Evolutionary conservation across 23 red algal genomes (phyloP).

Genomic region (Pyropia haitanensis): DNA sequence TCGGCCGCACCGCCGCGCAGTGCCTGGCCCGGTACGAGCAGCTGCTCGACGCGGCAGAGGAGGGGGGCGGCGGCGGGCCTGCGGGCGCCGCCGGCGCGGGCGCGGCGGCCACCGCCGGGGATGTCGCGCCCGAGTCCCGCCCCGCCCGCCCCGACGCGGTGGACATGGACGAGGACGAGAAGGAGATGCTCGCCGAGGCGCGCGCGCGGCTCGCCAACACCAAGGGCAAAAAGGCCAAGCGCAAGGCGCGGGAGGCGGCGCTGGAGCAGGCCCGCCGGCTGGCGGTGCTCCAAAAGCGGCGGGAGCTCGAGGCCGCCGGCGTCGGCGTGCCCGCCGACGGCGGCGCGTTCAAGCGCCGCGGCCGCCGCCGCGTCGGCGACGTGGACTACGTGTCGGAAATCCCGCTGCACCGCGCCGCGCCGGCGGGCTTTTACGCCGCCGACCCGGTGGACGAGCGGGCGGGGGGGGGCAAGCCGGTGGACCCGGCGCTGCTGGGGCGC

Average conservation of each 20-base stretch:
- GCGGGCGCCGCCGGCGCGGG: slow-evolving; percentile 5
- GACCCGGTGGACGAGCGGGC: slow-evolving; percentile 6
- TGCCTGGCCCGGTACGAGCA: slow-evolving; percentile 80
- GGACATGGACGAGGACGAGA: slow-evolving; percentile 92
- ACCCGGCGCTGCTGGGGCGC: too few species aligned
- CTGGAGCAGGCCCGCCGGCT: slow-evolving; percentile 61
- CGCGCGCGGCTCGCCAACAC: slow-evolving; percentile 84
- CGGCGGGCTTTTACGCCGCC: slow-evolving; percentile 45
- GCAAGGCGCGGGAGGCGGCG: slow-evolving; percentile 77
- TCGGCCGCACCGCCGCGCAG: slow-evolving; percentile 78
- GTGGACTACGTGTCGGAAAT: slow-evolving; percentile 72
- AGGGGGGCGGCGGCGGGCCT: slow-evolving; percentile 3
- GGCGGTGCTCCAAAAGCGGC: slow-evolving; percentile 65
- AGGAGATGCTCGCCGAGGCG: slow-evolving; percentile 87
- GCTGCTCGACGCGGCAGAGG: slow-evolving; percentile 66
- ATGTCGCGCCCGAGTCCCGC: slow-evolving; percentile 46
- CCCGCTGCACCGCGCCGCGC: slow-evolving; percentile 54
- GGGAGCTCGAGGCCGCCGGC: slow-evolving; percentile 76
- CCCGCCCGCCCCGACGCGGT: slow-evolving; percentile 79
- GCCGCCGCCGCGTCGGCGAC: not conserved
- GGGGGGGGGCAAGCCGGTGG: not conserved
- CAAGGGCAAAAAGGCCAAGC: slow-evolving; percentile 84
- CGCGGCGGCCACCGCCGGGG: slow-evolving; percentile 12
- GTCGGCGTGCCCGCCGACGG: slow-evolving; percentile 29
- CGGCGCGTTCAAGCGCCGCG: slow-evolving; percentile 14